Evolutionary conservation across 768 basidiomycete species (phyloP).

Genomic region (Pleurotus djamor): DNA sequence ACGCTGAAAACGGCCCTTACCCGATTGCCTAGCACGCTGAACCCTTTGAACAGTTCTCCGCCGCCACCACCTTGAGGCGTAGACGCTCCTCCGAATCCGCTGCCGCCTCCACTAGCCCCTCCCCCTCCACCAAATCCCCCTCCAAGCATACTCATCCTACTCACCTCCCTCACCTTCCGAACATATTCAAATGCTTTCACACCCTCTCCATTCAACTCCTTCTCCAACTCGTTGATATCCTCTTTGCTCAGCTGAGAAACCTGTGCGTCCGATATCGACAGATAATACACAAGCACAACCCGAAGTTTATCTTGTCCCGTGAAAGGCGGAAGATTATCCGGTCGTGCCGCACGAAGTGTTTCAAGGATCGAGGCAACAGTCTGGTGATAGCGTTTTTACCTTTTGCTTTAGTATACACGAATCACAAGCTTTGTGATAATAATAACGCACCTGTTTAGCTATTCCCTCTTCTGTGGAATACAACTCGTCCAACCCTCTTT

Average conservation of each 20-base stretch:
- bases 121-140: conserved; percentile 61
- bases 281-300: conserved; percentile 92
- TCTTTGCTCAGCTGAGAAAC: conserved; percentile 63
- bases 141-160: conserved; percentile 81
- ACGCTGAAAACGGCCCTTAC: conserved; percentile 52
- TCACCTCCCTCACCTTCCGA: conserved; percentile 86
- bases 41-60: conserved; percentile 90
- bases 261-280: conserved; percentile 79
- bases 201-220: conserved; percentile 79
- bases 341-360: conserved; percentile 72
- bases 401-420: not conserved
- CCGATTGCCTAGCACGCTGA: conserved; percentile 87
- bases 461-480: conserved; percentile 95
- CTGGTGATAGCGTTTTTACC: conserved; percentile 27
- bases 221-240: conserved; percentile 85
- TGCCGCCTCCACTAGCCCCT: not conserved
- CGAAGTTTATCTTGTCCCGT: conserved; percentile 87
- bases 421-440: not conserved
- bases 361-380: conserved; percentile 81
- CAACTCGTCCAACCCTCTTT: conserved; percentile 92
- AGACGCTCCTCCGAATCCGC: conserved; percentile 1
- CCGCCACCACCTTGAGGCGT: not conserved
- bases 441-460: conserved; percentile 65
- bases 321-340: conserved; percentile 50
- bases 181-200: conserved; percentile 89